phyloP scores from a whole-genome alignment of 306 rosid species.

The peach (Prunus persica) region DNA sequence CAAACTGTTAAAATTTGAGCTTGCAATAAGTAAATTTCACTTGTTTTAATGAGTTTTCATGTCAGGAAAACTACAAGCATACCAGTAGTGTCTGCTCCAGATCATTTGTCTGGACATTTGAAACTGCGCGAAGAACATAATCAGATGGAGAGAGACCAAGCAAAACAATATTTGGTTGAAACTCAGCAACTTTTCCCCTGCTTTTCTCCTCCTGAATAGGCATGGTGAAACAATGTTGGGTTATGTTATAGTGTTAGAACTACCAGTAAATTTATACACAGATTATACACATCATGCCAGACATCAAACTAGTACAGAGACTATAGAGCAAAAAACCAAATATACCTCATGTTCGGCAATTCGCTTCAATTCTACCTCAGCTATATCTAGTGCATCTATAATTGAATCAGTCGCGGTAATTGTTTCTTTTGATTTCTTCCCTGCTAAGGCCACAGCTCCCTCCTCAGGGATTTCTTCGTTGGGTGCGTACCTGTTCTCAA shows the following conservation, averaged over 20 bases:
- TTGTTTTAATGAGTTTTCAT: background rate
- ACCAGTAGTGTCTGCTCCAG: slow-evolving; percentile 89
- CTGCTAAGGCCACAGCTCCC: slow-evolving; percentile 89
- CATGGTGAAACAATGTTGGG: slow-evolving; percentile 11
- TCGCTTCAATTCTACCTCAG: slow-evolving; percentile 67
- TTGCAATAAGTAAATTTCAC: background rate
- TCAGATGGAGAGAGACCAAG: slow-evolving; percentile 78
- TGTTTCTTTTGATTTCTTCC: slow-evolving; percentile 85
- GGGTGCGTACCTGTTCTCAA: slow-evolving; percentile 53
- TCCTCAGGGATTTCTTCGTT: slow-evolving; percentile 92
- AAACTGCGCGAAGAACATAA: slow-evolving; percentile 70
- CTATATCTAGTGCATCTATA: slow-evolving; percentile 78
- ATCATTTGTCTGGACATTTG: slow-evolving; percentile 77
- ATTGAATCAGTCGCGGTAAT: slow-evolving; percentile 80
- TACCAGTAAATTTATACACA: background rate
- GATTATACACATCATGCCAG: background rate
- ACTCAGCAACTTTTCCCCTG: slow-evolving; percentile 33
- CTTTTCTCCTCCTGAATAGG: slow-evolving; percentile 66
- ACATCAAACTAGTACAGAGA: background rate
- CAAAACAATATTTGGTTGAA: slow-evolving; percentile 68
- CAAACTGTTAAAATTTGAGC: background rate
- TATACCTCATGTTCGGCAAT: slow-evolving; percentile 66
- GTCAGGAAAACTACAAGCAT: slow-evolving; percentile 20
- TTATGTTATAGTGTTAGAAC: background rate
- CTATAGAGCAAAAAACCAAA: background rate